Percentiles rank a stretch among this genome's conserved stretches.
Conservation (phyloP, 495 filamentous ascomycete species). For the Hypoxylon rickii region DNA sequence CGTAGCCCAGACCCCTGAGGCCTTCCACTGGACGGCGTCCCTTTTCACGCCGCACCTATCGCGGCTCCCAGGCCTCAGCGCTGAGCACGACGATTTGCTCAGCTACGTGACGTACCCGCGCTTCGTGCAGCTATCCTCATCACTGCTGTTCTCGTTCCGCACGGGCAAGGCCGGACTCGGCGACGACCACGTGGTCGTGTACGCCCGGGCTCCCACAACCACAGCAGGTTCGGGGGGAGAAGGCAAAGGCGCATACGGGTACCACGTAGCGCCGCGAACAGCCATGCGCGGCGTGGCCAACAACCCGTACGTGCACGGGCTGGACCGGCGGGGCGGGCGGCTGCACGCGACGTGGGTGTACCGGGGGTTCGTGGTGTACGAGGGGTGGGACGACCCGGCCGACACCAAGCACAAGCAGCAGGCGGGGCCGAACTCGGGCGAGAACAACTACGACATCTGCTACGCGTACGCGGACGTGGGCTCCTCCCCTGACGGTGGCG, state of each 20-base stretch:
- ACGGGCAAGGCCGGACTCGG: slow-evolving; percentile 56
- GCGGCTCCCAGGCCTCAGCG: slow-evolving; percentile 45
- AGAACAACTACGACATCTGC: slow-evolving; percentile 53
- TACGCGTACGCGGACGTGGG: slow-evolving; percentile 46
- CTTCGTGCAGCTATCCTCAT: slow-evolving; percentile 39
- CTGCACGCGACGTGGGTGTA: slow-evolving; percentile 56
- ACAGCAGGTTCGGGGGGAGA: background rate
- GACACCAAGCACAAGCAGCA: slow-evolving; percentile 52
- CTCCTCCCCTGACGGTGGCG: background rate
- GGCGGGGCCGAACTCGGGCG: slow-evolving; percentile 47
- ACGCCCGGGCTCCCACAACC: slow-evolving; percentile 15
- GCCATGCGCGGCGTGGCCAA: slow-evolving; percentile 50
- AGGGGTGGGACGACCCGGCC: slow-evolving; percentile 47
- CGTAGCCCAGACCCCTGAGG: slow-evolving; percentile 42
- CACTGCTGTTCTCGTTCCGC: slow-evolving; percentile 51
- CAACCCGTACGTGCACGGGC: slow-evolving; percentile 56
- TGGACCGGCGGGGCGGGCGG: slow-evolving; percentile 36
- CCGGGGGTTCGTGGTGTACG: slow-evolving; percentile 48
- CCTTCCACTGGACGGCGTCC: slow-evolving; percentile 41
- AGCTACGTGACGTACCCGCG: slow-evolving; percentile 54
- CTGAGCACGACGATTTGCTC: slow-evolving; percentile 36
- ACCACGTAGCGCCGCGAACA: slow-evolving; percentile 41
- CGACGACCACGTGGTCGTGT: slow-evolving; percentile 51
- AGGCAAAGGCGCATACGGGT: slow-evolving; percentile 16
- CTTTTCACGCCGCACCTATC: slow-evolving; percentile 48